A percentile compares a stretch with the other conserved stretches of the same genome.
These are phyloP conservation scores for Acer campestre DNA, from an alignment of 345 rosid genomes.

Conservation along the genomic window DNA sequence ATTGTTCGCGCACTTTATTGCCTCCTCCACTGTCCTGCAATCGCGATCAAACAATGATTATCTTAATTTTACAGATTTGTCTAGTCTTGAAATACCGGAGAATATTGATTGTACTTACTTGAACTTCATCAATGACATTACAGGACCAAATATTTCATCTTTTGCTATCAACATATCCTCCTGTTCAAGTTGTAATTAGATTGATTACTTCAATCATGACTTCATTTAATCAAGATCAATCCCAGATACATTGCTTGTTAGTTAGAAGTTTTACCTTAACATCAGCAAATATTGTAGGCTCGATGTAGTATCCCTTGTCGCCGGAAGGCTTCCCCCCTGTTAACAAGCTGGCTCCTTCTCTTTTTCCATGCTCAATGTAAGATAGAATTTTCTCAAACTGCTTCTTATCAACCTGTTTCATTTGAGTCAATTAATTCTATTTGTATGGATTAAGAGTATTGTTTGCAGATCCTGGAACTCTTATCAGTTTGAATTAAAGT, in stretches of 20 bases:
- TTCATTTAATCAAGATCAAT: neutral
- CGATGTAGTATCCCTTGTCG: conserved; percentile 61
- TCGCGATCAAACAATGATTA: neutral
- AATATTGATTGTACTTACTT: conserved; percentile 37
- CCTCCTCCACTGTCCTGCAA: conserved; percentile 74
- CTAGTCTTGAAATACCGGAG: too few relatives aligned
- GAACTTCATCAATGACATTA: conserved; percentile 76
- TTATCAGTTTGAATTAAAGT: neutral
- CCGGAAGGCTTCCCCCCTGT: conserved; percentile 61
- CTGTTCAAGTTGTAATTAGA: conserved; percentile 29
- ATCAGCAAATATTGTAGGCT: conserved; percentile 67
- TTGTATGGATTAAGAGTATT: too few relatives aligned
- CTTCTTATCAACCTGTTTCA: conserved; percentile 51
- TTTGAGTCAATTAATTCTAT: too few relatives aligned
- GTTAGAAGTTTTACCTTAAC: conserved; percentile 45
- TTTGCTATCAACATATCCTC: conserved; percentile 64
- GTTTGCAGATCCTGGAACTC: too few relatives aligned
- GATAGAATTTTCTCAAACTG: conserved; percentile 60
- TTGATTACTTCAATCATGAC: neutral
- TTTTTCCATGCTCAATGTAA: conserved; percentile 70
- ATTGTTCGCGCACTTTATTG: conserved; percentile 58
- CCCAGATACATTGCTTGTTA: neutral
- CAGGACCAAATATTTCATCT: conserved; percentile 91
- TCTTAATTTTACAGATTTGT: too few relatives aligned
- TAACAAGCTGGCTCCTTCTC: conserved; percentile 72